Evolutionary conservation across 2,329 filamentous ascomycete genomes (phyloP), one percentile per base, ranked within the genome.

Genomic region (Ophiostoma tasmaniense): DNA sequence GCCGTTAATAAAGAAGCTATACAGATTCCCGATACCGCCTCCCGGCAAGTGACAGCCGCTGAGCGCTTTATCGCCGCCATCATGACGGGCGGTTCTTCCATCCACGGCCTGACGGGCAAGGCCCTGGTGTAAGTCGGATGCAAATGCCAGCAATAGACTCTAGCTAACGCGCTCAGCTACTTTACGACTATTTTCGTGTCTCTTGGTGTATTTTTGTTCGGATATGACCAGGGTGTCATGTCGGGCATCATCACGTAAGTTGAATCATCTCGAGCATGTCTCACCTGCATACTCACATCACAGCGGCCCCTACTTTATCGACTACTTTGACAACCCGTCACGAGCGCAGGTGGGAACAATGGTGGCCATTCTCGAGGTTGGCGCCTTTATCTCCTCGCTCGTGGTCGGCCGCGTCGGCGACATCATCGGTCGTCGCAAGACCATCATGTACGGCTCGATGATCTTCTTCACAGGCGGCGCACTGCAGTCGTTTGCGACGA

Each of bases 331-430:
- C 75, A 88, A 98, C 75, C 95, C 95, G 25, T 90, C 91, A 30
- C 87, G 87, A 74, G 92, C 93, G 64, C 88, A 97, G 77, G 89
- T 99, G 70, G 95, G 94, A 70, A 98, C 93, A 35, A 98, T 98
- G 90, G 95, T 99, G 70, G 94, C 95, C 73, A 98, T 99, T 75
- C 85, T 99, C 70, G 94, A 97, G 80, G 83, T 98, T 67, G 95
- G 95, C 70, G 95, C 95, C 50, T 90, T 99, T 72, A 90, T 96
- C 75, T 90, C 94, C 25, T 98, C 94, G 0, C 80, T 99, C 13
- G 79, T 89, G 37, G 92, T 98, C 45, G 95, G 95, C 66, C 89
- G 90, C 71, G 87, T 98, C 69, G 95, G 95, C 73, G 95, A 99
- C 77, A 86, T 97, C 69, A 91, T 98, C 71, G 95, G 95, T 68